phyloP scores from a whole-genome alignment of 2,329 filamentous ascomycete species.

The Penicillium sp. region DNA sequence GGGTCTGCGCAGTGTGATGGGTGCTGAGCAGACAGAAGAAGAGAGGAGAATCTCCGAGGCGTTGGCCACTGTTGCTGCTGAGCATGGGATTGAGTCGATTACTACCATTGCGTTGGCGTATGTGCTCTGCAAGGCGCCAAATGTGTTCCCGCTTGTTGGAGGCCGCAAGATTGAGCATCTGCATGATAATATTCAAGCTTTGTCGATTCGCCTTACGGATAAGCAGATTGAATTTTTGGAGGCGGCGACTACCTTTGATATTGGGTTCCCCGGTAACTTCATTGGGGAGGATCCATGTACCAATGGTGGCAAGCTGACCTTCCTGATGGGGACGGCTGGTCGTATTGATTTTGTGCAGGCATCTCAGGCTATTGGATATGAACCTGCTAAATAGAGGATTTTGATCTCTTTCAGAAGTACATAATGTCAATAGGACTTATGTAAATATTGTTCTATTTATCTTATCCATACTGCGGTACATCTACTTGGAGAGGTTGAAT shows the following conservation, averaged over 20 bases:
- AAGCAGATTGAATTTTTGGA: conserved; percentile 69
- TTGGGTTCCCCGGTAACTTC: conserved; percentile 66
- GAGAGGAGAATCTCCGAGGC: conserved; percentile 55
- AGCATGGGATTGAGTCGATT: conserved; percentile 55
- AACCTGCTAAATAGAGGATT: conserved; percentile 5
- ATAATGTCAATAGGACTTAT: neutral
- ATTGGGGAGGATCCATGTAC: conserved; percentile 38
- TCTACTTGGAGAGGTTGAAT: neutral
- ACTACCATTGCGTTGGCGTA: conserved; percentile 70
- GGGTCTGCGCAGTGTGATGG: conserved; percentile 33
- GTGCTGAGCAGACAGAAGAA: conserved; percentile 45
- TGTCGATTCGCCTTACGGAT: conserved; percentile 48
- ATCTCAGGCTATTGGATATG: conserved; percentile 22
- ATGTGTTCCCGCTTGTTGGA: conserved; percentile 72
- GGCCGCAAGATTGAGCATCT: conserved; percentile 69
- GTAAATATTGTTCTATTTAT: neutral
- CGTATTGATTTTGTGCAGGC: conserved; percentile 21
- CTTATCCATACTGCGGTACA: neutral
- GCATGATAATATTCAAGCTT: conserved; percentile 28
- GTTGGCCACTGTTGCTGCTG: conserved; percentile 59
- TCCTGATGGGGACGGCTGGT: conserved; percentile 11
- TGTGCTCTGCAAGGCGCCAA: conserved; percentile 68
- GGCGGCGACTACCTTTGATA: conserved; percentile 58
- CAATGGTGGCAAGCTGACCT: conserved; percentile 17
- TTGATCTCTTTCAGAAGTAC: neutral